Conservation (phyloP, 192 early-diverging fungal species). For the Mortierella claussenii region DNA sequence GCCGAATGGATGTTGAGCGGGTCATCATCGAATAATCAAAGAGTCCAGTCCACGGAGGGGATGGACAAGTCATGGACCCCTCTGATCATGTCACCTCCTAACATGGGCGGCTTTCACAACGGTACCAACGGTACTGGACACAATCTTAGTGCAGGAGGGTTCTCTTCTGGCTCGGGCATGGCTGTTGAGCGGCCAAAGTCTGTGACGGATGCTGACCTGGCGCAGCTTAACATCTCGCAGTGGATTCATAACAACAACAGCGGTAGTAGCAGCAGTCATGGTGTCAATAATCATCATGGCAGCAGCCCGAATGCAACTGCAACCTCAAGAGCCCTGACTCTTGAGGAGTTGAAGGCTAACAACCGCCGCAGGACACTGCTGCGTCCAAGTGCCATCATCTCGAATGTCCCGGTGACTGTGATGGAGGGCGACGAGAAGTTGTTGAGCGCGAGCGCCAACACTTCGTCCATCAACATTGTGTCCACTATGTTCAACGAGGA, state of each 20-base stretch:
- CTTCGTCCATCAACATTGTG: slow-evolving; percentile 53
- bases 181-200: slow-evolving; percentile 55
- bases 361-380: slow-evolving; percentile 41
- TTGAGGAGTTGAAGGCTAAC: slow-evolving; percentile 47
- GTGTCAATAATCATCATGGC: no score
- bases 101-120: slow-evolving; percentile 47
- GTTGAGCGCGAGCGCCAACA: slow-evolving; percentile 54
- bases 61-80: slow-evolving; percentile 46
- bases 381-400: slow-evolving; percentile 52
- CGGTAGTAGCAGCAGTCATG: background rate
- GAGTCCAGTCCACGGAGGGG: slow-evolving; percentile 13
- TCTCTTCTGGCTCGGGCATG: slow-evolving; percentile 28
- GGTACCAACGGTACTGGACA: slow-evolving; percentile 46
- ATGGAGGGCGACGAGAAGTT: slow-evolving; percentile 52
- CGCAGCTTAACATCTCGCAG: slow-evolving; percentile 38
- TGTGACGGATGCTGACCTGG: slow-evolving; percentile 46
- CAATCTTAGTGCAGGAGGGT: slow-evolving; percentile 28
- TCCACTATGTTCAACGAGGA: slow-evolving; percentile 49
- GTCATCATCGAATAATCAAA: slow-evolving; percentile 12
- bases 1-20: slow-evolving; percentile 53
- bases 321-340: slow-evolving; percentile 18
- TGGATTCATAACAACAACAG: slow-evolving; percentile 40
- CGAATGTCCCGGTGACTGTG: slow-evolving; percentile 50
- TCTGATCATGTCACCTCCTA: slow-evolving; percentile 33
- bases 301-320: no score